Evolutionary conservation across 2,329 filamentous ascomycete genomes (phyloP).

Genomic region (Arthrobotrys sinensis): DNA sequence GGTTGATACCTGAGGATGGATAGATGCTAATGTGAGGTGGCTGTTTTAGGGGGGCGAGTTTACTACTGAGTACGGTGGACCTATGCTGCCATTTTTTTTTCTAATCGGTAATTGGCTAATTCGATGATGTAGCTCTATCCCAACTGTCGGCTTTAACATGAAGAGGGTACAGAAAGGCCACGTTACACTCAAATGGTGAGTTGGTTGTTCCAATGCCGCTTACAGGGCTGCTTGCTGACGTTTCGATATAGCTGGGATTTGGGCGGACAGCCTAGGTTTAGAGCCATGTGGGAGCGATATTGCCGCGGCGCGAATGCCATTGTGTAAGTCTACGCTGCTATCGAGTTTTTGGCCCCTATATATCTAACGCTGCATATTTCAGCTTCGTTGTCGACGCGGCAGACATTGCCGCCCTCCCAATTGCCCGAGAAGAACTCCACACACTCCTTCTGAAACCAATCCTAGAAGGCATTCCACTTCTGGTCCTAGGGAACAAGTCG

Average conservation of each 20-base stretch:
- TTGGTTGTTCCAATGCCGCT: constrained; percentile 53
- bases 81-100: constrained; percentile 27
- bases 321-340: constrained; percentile 73
- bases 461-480: constrained; percentile 88
- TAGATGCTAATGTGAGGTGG: constrained; percentile 66
- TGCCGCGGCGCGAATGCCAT: constrained; percentile 98
- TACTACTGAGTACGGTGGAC: constrained; percentile 88
- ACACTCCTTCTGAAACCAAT: constrained; percentile 86
- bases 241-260: constrained; percentile 82
- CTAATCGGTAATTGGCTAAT: constrained; percentile 26
- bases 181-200: constrained; percentile 94
- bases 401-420: constrained; percentile 80
- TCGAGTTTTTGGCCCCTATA: not conserved
- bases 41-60: constrained; percentile 89
- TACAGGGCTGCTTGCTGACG: constrained; percentile 16
- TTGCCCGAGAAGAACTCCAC: constrained; percentile 93
- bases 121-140: constrained; percentile 82
- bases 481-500: constrained; percentile 97
- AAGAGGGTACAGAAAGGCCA: constrained; percentile 98
- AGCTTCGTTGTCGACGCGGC: constrained; percentile 97
- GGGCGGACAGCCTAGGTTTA: constrained; percentile 94
- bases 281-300: constrained; percentile 99
- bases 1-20: constrained; percentile 54
- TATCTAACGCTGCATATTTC: constrained; percentile 33
- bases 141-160: constrained; percentile 99